Evolutionary conservation across 2,329 filamentous ascomycete species (phyloP), one percentile per base, ranked within the genome.

Genomic region (Zalaria sp.): DNA sequence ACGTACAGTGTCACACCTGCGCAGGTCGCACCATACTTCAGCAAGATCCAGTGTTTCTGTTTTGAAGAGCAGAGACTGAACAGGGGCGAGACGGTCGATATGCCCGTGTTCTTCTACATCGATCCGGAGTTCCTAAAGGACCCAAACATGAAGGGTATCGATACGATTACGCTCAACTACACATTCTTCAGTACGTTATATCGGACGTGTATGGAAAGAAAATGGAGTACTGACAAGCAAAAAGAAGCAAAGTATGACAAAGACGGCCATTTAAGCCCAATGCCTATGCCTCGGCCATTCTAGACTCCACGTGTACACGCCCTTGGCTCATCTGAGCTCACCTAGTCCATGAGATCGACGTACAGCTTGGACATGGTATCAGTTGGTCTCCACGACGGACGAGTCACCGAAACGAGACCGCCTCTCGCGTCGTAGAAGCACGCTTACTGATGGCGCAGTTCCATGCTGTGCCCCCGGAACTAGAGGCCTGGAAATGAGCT

Each of bases 31-130:
- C 88, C 86, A 1, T 98, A 98, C 62, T 98, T 98, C 59, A 93
- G 84, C 75, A 98, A 98, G 73, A 98, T 98, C 37, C 91, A 98
- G 64, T 98, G 91, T 58, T 98, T 98, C 64, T 98, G 91, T 63
- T 98, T 98, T 55, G 91, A 98, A 67, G 89, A 73, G 60, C 91
- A 98, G 71, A 74, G 93, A 47, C 64, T 98, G 50, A 89, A 91
- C 58, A 88, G 88, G 4, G 88, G 89, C 36, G 93, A 98, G 71
- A 91, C 87, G 36, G 91, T 98, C 41, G 91, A 98, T 61, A 98
- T 98, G 93, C 93, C 91, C 0, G 93, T 98, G 0, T 98, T 98
- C 64, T 98, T 98, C 66, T 98, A 96, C 63, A 83, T 98, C 50
- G 91, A 98, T 57, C 91, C 91, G 1, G 91, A 96, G 57, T 81